phyloP scores from a whole-genome alignment of 2,329 filamentous ascomycete genomes.

The Ceratocystis destructans region DNA sequence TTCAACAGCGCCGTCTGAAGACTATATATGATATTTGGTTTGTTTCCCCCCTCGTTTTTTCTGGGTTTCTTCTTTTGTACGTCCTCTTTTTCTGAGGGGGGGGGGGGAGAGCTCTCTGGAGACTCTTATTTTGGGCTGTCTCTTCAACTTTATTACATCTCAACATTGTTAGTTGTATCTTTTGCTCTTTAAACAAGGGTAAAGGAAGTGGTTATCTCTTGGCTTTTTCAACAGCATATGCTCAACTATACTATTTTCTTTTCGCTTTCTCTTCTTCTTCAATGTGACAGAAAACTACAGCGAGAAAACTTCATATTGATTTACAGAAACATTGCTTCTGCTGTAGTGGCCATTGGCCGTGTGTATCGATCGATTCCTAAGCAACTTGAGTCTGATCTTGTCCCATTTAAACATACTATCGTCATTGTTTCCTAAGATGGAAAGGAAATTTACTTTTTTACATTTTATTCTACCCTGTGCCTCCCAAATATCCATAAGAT shows the following conservation, averaged over 20 bases:
- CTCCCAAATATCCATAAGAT: background rate
- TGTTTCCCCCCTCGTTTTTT: background rate
- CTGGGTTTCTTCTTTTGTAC: background rate
- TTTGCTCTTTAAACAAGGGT: background rate
- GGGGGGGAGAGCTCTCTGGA: background rate
- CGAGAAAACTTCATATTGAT: background rate
- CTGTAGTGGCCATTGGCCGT: too few species aligned
- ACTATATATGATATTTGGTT: conserved; percentile 3
- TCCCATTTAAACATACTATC: background rate
- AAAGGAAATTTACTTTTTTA: background rate
- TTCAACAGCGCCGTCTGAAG: conserved; percentile 9
- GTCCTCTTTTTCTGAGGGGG: background rate
- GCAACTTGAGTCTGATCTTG: background rate
- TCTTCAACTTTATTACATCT: background rate
- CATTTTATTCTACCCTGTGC: conserved; percentile 11
- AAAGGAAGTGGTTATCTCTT: background rate
- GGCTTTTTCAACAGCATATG: conserved; percentile 2
- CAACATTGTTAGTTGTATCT: conserved; percentile 7
- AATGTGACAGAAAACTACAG: background rate
- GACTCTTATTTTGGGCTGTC: background rate
- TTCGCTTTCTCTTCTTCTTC: background rate
- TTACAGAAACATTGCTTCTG: too few species aligned
- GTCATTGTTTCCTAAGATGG: background rate
- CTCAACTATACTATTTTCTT: background rate
- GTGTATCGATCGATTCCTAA: background rate